Evolutionary conservation across 768 basidiomycete species (phyloP).

Genomic region (Boletus vermiculosoides): DNA sequence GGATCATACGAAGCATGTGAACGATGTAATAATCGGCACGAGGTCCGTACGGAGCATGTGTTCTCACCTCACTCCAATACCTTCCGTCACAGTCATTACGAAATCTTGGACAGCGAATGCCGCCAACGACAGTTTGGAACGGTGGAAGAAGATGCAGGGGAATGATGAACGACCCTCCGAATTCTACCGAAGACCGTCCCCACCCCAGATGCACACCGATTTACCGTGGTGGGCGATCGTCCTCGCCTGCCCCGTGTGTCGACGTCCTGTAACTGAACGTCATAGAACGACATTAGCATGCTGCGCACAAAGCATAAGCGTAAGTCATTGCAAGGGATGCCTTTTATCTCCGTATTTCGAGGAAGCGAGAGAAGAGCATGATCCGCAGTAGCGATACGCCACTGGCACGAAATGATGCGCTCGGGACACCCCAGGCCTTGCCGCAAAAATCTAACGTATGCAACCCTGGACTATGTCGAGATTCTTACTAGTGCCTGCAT

Average conservation of each 20-base stretch:
- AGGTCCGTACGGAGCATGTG: neutral
- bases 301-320: neutral
- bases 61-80: neutral
- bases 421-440: neutral
- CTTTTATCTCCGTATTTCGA: neutral
- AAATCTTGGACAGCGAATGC: neutral
- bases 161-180: neutral
- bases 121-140: neutral
- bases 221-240: too few species aligned
- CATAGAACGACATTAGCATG: neutral
- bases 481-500: neutral
- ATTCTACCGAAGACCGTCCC: neutral
- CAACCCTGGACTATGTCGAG: neutral
- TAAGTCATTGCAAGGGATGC: neutral
- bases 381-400: constrained; percentile 12
- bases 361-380: constrained; percentile 16
- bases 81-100: neutral
- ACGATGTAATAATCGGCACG: constrained; percentile 3
- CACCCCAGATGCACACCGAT: neutral
- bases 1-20: neutral
- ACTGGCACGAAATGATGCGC: constrained; percentile 12
- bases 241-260: neutral
- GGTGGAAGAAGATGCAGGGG: neutral
- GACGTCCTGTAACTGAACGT: neutral
- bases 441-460: neutral